Percentiles rank a stretch among this genome's conserved stretches.
These are phyloP conservation scores for Yamadazyma jaroonii DNA, from an alignment of 1,139 yeast genomes.

Conservation along the genomic window DNA sequence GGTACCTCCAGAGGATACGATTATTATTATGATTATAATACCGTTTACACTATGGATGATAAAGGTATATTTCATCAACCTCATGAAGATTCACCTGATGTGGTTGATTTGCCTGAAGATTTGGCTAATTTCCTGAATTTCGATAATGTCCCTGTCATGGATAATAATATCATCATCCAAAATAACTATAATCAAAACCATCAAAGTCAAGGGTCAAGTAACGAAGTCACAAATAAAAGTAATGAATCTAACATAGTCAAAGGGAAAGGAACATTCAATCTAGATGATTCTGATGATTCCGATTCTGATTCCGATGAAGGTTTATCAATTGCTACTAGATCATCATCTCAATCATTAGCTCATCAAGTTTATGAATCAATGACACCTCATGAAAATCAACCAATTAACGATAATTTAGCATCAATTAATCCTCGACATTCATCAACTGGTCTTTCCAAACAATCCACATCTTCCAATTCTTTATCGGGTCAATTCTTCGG, in stretches of 20 bases:
- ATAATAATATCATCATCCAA: constrained; percentile 3
- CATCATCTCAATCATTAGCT: constrained; percentile 46
- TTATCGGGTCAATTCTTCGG: constrained; percentile 35
- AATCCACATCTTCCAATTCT: constrained; percentile 41
- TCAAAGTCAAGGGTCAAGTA: background rate
- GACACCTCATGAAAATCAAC: constrained; percentile 23
- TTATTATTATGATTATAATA: constrained; percentile 82
- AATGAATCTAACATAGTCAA: background rate
- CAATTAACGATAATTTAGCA: constrained; percentile 26
- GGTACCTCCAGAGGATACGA: constrained; percentile 68
- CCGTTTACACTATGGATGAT: constrained; percentile 66
- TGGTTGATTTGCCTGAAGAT: constrained; percentile 46
- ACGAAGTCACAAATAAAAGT: background rate
- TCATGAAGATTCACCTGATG: constrained; percentile 30
- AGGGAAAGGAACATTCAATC: constrained; percentile 13
- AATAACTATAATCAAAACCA: background rate
- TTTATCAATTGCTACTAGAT: constrained; percentile 38
- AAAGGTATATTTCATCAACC: constrained; percentile 34
- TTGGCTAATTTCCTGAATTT: constrained; percentile 42
- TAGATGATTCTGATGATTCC: constrained; percentile 12
- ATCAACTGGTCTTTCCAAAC: constrained; percentile 36
- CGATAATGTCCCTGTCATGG: constrained; percentile 7
- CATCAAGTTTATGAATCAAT: constrained; percentile 39
- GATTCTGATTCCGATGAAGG: constrained; percentile 29
- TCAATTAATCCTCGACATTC: constrained; percentile 36